A percentile compares a stretch with the other conserved stretches of the same genome.
Conservation (phyloP, 306 rosid species). For the Begonia masoniana region DNA sequence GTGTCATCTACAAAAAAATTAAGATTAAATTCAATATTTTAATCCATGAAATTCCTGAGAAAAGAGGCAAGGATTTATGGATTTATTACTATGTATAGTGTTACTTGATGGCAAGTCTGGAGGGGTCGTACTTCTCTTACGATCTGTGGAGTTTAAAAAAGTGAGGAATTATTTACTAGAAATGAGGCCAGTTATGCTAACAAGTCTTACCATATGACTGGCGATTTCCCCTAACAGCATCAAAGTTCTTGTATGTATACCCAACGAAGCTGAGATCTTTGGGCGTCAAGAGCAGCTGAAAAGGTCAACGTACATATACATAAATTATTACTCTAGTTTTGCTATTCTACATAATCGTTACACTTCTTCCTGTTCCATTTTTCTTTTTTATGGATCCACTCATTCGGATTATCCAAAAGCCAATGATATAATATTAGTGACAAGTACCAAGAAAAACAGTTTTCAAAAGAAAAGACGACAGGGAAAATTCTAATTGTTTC, state of each 20-base stretch:
- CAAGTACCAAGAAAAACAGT: too few relatives aligned
- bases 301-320: constrained; percentile 7
- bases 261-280: constrained; percentile 96
- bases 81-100: constrained; percentile 8
- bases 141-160: constrained; percentile 11
- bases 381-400: neutral
- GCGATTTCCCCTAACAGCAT: constrained; percentile 90
- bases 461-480: too few relatives aligned
- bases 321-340: constrained; percentile 8
- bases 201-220: constrained; percentile 53
- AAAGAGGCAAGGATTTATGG: constrained; percentile 1
- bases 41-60: neutral
- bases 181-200: constrained; percentile 5
- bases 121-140: constrained; percentile 8
- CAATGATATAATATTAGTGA: neutral
- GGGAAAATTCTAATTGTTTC: too few relatives aligned
- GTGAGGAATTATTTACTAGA: neutral
- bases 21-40: constrained; percentile 12
- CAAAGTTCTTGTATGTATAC: constrained; percentile 93
- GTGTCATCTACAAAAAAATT: constrained; percentile 56
- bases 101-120: constrained; percentile 8
- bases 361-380: neutral
- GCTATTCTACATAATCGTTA: neutral
- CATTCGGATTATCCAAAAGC: neutral
- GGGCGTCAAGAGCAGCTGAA: constrained; percentile 86